phyloP scores from a whole-genome alignment of 192 early-diverging fungal genomes.

The Coemansia erecta region DNA sequence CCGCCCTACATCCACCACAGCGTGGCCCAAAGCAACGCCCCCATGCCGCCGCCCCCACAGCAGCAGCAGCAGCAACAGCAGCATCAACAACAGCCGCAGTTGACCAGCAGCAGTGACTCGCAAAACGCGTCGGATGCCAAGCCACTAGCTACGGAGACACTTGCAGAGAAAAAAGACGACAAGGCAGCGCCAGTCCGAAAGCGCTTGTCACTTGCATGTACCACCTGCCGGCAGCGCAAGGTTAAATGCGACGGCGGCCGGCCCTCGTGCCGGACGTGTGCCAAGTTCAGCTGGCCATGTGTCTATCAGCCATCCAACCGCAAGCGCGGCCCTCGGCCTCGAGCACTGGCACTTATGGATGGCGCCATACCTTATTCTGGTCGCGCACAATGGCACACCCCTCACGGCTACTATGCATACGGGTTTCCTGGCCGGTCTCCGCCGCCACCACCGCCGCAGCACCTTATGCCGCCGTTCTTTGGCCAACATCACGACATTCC shows the following conservation, averaged over 20 bases:
- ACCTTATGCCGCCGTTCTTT: conserved; percentile 13
- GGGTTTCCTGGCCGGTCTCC: conserved; percentile 29
- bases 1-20: conserved; percentile 2
- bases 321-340: conserved; percentile 79
- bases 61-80: conserved; percentile 1
- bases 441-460: conserved; percentile 26
- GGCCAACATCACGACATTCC: conserved; percentile 18
- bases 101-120: conserved; percentile 9
- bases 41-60: not conserved
- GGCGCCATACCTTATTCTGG: conserved; percentile 38
- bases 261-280: conserved; percentile 79
- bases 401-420: conserved; percentile 39
- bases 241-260: conserved; percentile 83
- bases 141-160: conserved; percentile 1
- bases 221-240: conserved; percentile 55
- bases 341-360: conserved; percentile 52
- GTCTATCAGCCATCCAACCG: conserved; percentile 82
- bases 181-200: conserved; percentile 50
- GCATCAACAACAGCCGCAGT: conserved; percentile 2
- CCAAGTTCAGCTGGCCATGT: conserved; percentile 64
- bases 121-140: not conserved
- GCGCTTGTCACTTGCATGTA: conserved; percentile 53
- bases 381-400: conserved; percentile 33
- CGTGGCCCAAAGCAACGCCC: conserved; percentile 17
- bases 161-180: conserved; percentile 38